Conservation (phyloP, 192 early-diverging fungal genomes). For the Chytriomyces sp. region DNA sequence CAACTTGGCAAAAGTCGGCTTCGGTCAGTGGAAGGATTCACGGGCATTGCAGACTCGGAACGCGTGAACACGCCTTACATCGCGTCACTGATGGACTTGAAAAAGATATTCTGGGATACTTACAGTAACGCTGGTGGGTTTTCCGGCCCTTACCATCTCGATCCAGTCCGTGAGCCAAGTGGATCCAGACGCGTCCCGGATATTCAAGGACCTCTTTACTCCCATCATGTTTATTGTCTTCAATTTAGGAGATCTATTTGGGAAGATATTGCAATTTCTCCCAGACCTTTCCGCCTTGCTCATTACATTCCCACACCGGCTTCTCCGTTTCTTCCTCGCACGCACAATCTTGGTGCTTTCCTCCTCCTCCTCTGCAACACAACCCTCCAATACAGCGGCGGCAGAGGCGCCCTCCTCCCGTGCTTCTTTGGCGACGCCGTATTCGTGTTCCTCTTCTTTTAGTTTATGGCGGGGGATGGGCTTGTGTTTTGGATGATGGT, state of each 20-base stretch:
- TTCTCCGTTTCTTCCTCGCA: not conserved
- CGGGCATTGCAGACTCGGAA: not conserved
- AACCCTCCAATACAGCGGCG: not conserved
- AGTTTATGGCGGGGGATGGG: not conserved
- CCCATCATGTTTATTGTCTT: conserved; percentile 11
- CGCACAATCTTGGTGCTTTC: not conserved
- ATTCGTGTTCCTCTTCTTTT: conserved; percentile 8
- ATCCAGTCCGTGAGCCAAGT: not conserved
- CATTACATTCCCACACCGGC: not conserved
- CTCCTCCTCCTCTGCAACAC: conserved; percentile 12
- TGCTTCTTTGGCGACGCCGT: not conserved
- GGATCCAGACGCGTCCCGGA: not conserved
- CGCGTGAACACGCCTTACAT: not conserved
- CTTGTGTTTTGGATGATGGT: not conserved
- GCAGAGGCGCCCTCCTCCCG: not conserved
- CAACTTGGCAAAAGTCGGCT: not conserved
- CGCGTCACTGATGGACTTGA: not conserved
- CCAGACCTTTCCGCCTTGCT: not conserved
- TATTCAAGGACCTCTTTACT: not conserved
- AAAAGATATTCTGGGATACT: not conserved
- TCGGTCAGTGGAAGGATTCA: not conserved
- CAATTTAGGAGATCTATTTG: conserved; percentile 4
- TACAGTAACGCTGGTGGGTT: not conserved
- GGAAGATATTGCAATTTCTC: conserved; percentile 8
- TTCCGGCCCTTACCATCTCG: conserved; percentile 6